phyloP scores from a whole-genome alignment of 345 rosid genomes.

The Gossypium thurberi region DNA sequence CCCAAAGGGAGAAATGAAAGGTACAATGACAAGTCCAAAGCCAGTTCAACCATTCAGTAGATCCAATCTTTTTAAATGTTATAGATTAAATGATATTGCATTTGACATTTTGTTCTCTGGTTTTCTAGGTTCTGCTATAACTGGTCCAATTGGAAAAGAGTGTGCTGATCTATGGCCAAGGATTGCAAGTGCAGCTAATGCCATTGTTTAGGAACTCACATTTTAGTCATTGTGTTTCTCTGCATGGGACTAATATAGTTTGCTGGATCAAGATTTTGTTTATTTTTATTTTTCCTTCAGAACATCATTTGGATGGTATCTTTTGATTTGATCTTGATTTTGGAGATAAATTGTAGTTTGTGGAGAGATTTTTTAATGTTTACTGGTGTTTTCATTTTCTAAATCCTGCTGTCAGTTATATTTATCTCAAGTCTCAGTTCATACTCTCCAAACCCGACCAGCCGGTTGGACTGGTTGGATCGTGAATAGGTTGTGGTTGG shows the following conservation, averaged over 20 bases:
- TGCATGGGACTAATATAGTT: neutral
- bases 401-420: neutral
- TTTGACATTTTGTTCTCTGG: neutral
- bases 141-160: constrained; percentile 91
- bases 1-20: constrained; percentile 97
- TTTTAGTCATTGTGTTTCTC: neutral
- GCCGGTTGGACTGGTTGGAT: too few relatives aligned
- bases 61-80: neutral
- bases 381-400: neutral
- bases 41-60: neutral
- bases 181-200: constrained; percentile 89
- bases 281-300: neutral
- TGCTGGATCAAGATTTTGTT: neutral
- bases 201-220: constrained; percentile 36
- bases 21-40: constrained; percentile 17
- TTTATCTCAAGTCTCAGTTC: neutral
- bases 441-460: too few relatives aligned
- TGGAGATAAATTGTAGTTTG: neutral
- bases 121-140: constrained; percentile 63
- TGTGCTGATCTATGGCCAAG: constrained; percentile 96
- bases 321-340: neutral
- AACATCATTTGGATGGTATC: neutral
- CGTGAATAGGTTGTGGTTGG: too few relatives aligned
- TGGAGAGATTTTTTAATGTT: neutral
- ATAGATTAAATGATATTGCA: neutral